These are phyloP conservation scores for Phytophthora melonis DNA, from an alignment of 352 stramenopile species.

Conservation along the genomic window DNA sequence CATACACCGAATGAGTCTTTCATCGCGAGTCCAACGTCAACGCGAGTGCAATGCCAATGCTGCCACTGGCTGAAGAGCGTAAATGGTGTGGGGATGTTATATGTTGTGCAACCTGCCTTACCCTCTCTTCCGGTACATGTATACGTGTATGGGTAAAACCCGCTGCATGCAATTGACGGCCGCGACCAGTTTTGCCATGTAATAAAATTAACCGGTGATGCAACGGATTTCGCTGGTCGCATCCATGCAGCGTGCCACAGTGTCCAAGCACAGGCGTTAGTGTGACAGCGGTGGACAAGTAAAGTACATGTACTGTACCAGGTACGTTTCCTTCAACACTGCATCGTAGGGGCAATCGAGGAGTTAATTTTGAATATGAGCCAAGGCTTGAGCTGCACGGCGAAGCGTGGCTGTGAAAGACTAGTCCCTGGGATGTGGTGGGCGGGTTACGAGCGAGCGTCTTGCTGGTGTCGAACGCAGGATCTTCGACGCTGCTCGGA, in stretches of 20 bases:
- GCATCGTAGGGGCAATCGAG: constrained; percentile 2
- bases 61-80: not conserved
- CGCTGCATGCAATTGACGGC: no score
- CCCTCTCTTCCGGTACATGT: no score
- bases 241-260: not conserved
- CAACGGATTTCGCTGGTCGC: not conserved
- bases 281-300: no score
- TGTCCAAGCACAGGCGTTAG: no score
- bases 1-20: no score
- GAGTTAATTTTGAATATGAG: constrained; percentile 6
- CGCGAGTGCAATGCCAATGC: no score
- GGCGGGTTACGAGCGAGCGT: not conserved
- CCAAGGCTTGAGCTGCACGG: not conserved
- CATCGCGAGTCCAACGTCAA: no score
- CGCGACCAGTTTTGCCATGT: no score
- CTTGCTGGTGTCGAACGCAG: not conserved
- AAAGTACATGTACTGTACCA: no score
- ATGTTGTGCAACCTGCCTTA: no score
- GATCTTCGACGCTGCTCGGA: not conserved
- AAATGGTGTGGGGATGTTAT: no score
- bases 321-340: not conserved
- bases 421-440: constrained; percentile 8
- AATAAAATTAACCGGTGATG: not conserved
- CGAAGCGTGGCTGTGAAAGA: constrained; percentile 3
- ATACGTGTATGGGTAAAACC: no score